These are phyloP conservation scores for Dichotomocladium elegans DNA, from an alignment of 371 early-diverging fungal genomes.

Conservation along the genomic window DNA sequence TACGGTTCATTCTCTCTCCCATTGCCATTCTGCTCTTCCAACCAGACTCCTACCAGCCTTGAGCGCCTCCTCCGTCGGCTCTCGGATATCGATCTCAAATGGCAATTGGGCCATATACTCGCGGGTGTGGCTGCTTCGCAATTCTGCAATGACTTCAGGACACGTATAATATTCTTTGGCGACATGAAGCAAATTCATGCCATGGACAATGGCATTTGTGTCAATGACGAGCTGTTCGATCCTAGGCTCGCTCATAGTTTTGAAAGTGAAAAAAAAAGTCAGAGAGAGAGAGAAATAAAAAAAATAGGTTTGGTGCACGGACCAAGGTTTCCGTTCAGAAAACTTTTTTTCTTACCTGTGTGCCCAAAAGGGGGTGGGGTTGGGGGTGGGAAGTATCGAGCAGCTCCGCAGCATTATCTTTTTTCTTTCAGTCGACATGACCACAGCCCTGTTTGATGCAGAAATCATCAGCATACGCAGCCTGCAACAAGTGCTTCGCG, in stretches of 20 bases:
- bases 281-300: too few relatives aligned
- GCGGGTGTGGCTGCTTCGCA: slow-evolving; percentile 74
- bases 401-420: background rate
- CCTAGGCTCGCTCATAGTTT: slow-evolving; percentile 4
- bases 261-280: background rate
- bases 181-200: slow-evolving; percentile 36
- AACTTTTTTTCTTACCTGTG: too few relatives aligned
- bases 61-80: slow-evolving; percentile 77
- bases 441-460: background rate
- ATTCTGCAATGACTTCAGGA: slow-evolving; percentile 86
- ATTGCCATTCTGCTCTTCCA: background rate
- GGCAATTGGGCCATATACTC: slow-evolving; percentile 63
- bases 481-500: background rate
- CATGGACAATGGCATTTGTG: slow-evolving; percentile 60
- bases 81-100: slow-evolving; percentile 61
- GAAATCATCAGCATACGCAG: background rate
- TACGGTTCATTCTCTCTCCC: too few relatives aligned
- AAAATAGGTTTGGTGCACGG: too few relatives aligned
- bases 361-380: too few relatives aligned
- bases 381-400: too few relatives aligned
- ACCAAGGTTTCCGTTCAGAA: too few relatives aligned
- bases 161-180: slow-evolving; percentile 80
- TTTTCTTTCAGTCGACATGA: background rate
- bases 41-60: slow-evolving; percentile 51
- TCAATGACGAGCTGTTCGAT: slow-evolving; percentile 56